Evolutionary conservation across 805 yeast genomes (phyloP).

Genomic region (Pichia exigua): DNA sequence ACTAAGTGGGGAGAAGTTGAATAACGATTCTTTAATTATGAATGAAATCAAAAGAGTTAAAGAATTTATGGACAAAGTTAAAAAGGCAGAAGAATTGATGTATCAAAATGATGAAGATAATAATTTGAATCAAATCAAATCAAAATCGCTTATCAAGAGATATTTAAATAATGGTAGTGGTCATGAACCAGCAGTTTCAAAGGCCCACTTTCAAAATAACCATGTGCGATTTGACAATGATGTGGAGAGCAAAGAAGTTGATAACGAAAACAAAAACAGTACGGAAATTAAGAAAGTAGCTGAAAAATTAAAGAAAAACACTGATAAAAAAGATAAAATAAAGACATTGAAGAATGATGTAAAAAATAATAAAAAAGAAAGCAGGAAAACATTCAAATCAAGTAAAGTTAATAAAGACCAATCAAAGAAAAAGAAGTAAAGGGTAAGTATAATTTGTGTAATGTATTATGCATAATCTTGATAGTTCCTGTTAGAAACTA

Average conservation of each 20-base stretch:
- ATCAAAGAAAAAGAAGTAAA: background rate
- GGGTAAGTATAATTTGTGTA: background rate
- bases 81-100: slow-evolving; percentile 29
- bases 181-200: slow-evolving; percentile 43
- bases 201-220: slow-evolving; percentile 32
- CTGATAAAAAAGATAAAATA: background rate
- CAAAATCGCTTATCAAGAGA: slow-evolving; percentile 26
- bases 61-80: slow-evolving; percentile 54
- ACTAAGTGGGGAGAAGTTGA: slow-evolving; percentile 43
- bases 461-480: background rate
- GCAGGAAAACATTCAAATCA: background rate
- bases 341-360: background rate
- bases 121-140: slow-evolving; percentile 9
- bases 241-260: background rate
- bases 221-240: slow-evolving; percentile 39
- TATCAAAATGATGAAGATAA: slow-evolving; percentile 21
- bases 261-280: background rate
- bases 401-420: background rate
- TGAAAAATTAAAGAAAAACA: background rate
- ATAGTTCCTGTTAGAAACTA: background rate
- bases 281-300: background rate
- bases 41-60: slow-evolving; percentile 59
- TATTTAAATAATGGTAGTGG: slow-evolving; percentile 12
- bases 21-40: slow-evolving; percentile 56
- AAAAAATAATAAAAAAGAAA: background rate